Percentiles rank a stretch among this genome's conserved stretches.
phyloP scores from a whole-genome alignment of 345 rosid genomes.

The Ricinus communis region DNA sequence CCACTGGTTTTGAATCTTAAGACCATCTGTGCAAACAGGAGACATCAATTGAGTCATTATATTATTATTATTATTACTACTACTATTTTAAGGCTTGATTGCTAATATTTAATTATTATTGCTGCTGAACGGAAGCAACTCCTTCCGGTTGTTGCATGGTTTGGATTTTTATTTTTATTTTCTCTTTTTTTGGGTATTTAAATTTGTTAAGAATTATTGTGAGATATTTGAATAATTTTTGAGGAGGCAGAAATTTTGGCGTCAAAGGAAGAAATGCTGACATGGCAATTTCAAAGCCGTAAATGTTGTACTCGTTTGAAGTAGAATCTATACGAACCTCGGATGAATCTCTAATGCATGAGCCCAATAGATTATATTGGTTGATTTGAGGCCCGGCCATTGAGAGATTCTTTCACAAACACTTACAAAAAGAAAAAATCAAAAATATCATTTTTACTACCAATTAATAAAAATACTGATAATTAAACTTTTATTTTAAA shows the following conservation, averaged over 20 bases:
- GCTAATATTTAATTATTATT: not conserved
- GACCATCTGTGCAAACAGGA: conserved; percentile 68
- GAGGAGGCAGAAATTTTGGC: conserved; percentile 50
- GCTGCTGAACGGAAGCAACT: not conserved
- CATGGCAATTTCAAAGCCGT: conserved; percentile 58
- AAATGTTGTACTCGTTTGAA: conserved; percentile 19
- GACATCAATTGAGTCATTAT: conserved; percentile 76
- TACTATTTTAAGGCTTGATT: too few relatives aligned
- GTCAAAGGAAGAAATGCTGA: conserved; percentile 49
- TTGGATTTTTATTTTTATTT: not conserved
- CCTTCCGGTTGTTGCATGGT: not conserved
- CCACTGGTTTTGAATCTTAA: conserved; percentile 54
- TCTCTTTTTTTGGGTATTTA: too few relatives aligned
- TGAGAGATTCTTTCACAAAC: too few relatives aligned
- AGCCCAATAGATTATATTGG: too few relatives aligned
- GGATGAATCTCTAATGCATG: conserved; percentile 9
- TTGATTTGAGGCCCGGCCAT: too few relatives aligned
- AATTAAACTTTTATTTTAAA: too few relatives aligned
- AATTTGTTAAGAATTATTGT: not conserved
- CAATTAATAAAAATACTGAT: too few relatives aligned
- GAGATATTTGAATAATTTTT: conserved; percentile 7
- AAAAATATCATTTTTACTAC: too few relatives aligned
- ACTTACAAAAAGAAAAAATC: too few relatives aligned
- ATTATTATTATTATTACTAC: not conserved
- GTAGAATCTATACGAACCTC: too few relatives aligned